A percentile compares a stretch with the other conserved stretches of the same genome.
Conservation (phyloP, 345 rosid genomes). For the Pelargonium nanum region DNA sequence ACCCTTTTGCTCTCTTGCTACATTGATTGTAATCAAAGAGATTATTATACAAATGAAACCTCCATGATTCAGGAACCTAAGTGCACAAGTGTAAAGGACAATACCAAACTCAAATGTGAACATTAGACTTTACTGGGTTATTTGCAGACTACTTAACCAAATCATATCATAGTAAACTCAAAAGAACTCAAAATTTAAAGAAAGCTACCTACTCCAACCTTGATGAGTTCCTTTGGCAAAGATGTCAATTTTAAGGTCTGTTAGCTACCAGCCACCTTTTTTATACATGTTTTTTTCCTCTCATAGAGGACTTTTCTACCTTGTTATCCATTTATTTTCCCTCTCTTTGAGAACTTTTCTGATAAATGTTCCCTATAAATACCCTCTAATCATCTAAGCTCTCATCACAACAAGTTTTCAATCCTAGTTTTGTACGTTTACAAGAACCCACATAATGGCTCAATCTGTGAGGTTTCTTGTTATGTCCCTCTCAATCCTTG, state of each 20-base stretch:
- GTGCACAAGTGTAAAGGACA: background rate
- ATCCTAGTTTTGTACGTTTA: background rate
- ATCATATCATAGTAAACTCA: background rate
- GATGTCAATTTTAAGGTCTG: background rate
- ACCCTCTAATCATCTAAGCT: background rate
- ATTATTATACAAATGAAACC: background rate
- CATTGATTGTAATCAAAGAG: background rate
- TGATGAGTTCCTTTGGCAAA: too few species aligned
- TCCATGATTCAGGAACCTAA: background rate
- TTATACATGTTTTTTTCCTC: too few species aligned
- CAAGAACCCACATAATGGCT: background rate
- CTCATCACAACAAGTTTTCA: background rate
- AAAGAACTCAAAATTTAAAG: too few species aligned
- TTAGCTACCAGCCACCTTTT: background rate
- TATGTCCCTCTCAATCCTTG: conserved; percentile 20
- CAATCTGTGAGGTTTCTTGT: conserved; percentile 1
- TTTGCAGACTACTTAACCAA: background rate
- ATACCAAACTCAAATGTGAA: background rate
- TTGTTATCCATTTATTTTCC: too few species aligned
- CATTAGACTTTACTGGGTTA: background rate
- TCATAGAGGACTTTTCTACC: too few species aligned
- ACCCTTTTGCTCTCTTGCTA: background rate
- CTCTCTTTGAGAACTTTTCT: background rate
- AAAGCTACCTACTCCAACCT: background rate
- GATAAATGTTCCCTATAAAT: background rate